Conservation (phyloP, 2,329 filamentous ascomycete species). For the Pseudocercospora ulei region DNA sequence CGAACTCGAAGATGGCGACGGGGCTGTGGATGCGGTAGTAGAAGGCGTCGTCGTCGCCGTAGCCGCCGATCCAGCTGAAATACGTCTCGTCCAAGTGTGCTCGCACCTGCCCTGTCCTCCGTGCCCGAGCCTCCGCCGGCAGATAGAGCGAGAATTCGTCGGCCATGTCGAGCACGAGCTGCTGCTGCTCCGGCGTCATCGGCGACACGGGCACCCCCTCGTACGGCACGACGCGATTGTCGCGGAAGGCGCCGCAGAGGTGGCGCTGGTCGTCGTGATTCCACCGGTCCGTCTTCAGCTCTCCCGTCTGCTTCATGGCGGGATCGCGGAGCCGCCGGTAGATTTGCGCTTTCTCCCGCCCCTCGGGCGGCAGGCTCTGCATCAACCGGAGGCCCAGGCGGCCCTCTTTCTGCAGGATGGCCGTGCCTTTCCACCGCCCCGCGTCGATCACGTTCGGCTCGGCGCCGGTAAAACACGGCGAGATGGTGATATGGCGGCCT, state of each 20-base stretch:
- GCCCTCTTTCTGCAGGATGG: constrained; percentile 58
- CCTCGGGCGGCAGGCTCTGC: constrained; percentile 48
- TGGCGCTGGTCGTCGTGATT: constrained; percentile 74
- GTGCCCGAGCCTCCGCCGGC: constrained; percentile 46
- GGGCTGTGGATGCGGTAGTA: constrained; percentile 72
- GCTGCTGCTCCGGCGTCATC: constrained; percentile 44
- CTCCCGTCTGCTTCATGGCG: constrained; percentile 49
- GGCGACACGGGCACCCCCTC: constrained; percentile 54
- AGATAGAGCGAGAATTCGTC: constrained; percentile 60
- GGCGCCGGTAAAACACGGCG: constrained; percentile 68
- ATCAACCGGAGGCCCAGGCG: constrained; percentile 57
- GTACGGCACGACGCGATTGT: constrained; percentile 64
- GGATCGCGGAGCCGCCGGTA: constrained; percentile 55
- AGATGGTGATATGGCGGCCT: constrained; percentile 55
- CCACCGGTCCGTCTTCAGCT: constrained; percentile 52
- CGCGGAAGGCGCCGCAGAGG: constrained; percentile 65
- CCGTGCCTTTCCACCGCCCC: constrained; percentile 53
- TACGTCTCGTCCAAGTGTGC: constrained; percentile 59
- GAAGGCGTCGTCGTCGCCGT: constrained; percentile 57
- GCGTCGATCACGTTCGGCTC: constrained; percentile 66
- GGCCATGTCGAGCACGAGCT: constrained; percentile 50
- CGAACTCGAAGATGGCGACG: constrained; percentile 65
- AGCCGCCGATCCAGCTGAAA: constrained; percentile 69
- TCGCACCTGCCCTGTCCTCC: constrained; percentile 49
- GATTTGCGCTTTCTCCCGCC: constrained; percentile 46